Base-by-base conservation (phyloP, 257 asterid genomes). In the Cruciata laevipes region DNA sequence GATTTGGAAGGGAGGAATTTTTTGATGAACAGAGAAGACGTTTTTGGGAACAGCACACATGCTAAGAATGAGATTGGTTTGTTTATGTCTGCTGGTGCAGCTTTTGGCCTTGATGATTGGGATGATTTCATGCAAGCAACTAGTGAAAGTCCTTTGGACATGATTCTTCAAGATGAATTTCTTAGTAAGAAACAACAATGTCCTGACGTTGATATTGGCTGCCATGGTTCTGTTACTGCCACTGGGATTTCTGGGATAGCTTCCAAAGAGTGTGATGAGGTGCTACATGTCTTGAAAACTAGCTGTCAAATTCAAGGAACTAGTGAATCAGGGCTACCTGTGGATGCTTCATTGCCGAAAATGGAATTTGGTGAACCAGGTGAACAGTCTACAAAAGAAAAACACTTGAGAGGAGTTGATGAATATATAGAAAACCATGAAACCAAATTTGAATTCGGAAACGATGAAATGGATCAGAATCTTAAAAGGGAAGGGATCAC, bases 51-150 rank as follows among this genome's bases (percentile, higher is more conserved):
- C 58, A 77, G 63, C 55, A 17, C 21, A 42, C 78, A 66, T 63
- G 51, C 57, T 75, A 71, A 63, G 57, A 77, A 72, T 61, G 87
- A 81, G 63, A 85, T 70, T 75, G 75, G 44, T 65, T 65, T 87
- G 74, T 74, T 73, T 75, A 83, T 89, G 93, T 81, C 82, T 82
- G 81, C 96, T 5, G 76, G 87, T 3, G 82, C 82, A 79, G 97
- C 97, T 3, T 93, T 86, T 79, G 97, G 95, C 69, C 68, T 81
- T 20, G 85, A 86, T 78, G 98, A 93, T 78, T 89, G 89, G 94
- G 83, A 85, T 76, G 90, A 90, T 81, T 90, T 82, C 72, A 58
- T 78, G 79, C 87, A 77, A 14, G 87, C 82, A 84, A 80, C 77
- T 53, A 78, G 78, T 47, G 89, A 64, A 42, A 78, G 63, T 71